Conservation (phyloP, 2,329 filamentous ascomycete genomes). For the Colletotrichum camelliae region DNA sequence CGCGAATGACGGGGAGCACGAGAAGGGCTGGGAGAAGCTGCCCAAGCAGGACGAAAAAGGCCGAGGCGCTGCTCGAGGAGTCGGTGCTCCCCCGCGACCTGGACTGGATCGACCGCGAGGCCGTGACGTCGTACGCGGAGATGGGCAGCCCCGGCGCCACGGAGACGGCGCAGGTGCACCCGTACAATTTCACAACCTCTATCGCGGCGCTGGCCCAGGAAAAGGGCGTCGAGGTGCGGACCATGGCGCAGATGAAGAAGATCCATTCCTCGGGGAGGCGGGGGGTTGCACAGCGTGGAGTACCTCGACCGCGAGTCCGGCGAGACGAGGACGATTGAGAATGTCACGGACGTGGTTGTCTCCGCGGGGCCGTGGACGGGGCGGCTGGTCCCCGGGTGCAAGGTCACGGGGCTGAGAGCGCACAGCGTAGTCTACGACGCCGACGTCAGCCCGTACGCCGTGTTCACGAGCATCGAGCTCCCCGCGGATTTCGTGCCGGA, state of each 20-base stretch:
- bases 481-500: constrained; percentile 66
- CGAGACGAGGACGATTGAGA: constrained; percentile 38
- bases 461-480: constrained; percentile 86
- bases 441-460: constrained; percentile 73
- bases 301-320: constrained; percentile 56
- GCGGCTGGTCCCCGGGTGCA: constrained; percentile 60
- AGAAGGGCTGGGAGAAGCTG: constrained; percentile 64
- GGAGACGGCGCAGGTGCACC: constrained; percentile 93
- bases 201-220: constrained; percentile 80
- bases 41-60: constrained; percentile 62
- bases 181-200: constrained; percentile 84
- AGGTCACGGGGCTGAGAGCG: constrained; percentile 63
- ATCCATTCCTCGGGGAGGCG: constrained; percentile 60
- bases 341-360: constrained; percentile 60
- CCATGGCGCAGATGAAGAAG: constrained; percentile 69
- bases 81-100: constrained; percentile 76
- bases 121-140: constrained; percentile 74
- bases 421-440: constrained; percentile 71
- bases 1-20: constrained; percentile 24
- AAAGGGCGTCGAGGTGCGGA: constrained; percentile 69
- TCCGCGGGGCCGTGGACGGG: constrained; percentile 70
- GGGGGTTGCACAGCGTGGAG: constrained; percentile 65
- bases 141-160: constrained; percentile 75
- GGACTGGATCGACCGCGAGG: constrained; percentile 79
- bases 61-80: constrained; percentile 52